phyloP scores from a whole-genome alignment of 108 stramenopile genomes.

The Nannochloropsis gaditana region DNA sequence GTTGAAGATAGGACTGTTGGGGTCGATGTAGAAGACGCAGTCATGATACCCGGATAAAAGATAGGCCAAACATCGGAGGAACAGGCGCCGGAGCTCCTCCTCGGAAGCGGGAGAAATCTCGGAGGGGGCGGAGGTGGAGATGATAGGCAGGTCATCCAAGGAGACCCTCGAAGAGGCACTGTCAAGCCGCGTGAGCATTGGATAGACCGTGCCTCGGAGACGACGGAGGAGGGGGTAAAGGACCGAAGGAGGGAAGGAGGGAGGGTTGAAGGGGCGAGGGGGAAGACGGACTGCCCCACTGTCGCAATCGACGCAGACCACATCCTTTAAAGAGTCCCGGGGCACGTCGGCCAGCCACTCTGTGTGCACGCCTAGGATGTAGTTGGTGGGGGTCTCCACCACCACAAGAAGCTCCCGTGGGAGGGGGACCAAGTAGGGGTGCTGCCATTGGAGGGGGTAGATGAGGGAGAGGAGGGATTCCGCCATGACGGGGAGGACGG shows the following conservation, averaged over 20 bases:
- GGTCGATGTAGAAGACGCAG: slow-evolving; percentile 39
- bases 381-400: slow-evolving; percentile 40
- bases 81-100: slow-evolving; percentile 28
- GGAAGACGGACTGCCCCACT: not conserved
- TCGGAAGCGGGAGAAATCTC: slow-evolving; percentile 1
- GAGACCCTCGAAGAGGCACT: not conserved
- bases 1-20: slow-evolving; percentile 40
- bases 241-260: slow-evolving; percentile 7
- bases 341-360: slow-evolving; percentile 37
- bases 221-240: not conserved
- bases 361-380: slow-evolving; percentile 43
- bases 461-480: slow-evolving; percentile 43
- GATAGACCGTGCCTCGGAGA: not conserved
- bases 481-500: slow-evolving; percentile 41
- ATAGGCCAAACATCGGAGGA: slow-evolving; percentile 33
- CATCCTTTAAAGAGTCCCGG: slow-evolving; percentile 33
- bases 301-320: slow-evolving; percentile 2
- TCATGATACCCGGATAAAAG: slow-evolving; percentile 38
- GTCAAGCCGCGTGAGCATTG: not conserved
- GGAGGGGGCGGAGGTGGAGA: not conserved
- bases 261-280: not conserved
- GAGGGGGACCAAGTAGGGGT: slow-evolving; percentile 44
- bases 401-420: slow-evolving; percentile 39
- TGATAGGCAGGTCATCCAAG: not conserved
- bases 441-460: slow-evolving; percentile 45